Evolutionary conservation across 2,329 filamentous ascomycete genomes (phyloP).

Genomic region (Stromatinia cepivora): DNA sequence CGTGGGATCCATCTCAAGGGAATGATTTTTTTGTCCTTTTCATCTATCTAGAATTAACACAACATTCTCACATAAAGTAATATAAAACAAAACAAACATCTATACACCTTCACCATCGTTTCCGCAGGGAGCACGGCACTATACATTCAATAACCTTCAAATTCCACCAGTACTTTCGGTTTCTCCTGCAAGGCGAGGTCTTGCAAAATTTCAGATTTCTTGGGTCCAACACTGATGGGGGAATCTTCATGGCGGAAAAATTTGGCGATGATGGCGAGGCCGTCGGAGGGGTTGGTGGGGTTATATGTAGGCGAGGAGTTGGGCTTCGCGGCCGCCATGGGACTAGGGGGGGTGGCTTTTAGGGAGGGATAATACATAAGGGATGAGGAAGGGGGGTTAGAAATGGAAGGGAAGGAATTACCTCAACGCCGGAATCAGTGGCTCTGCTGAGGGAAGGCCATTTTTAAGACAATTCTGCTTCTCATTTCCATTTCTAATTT

Average conservation of each 20-base stretch:
- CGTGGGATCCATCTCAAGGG: slow-evolving; percentile 69
- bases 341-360: slow-evolving; percentile 42
- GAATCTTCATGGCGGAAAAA: slow-evolving; percentile 64
- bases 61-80: not conserved
- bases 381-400: too few species aligned
- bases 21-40: slow-evolving; percentile 55
- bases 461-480: not conserved
- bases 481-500: not conserved
- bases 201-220: slow-evolving; percentile 69
- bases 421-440: not conserved
- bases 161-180: slow-evolving; percentile 69
- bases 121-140: slow-evolving; percentile 73
- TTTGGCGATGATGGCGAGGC: slow-evolving; percentile 69
- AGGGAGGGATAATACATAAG: not conserved
- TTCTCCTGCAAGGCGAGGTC: slow-evolving; percentile 66
- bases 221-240: slow-evolving; percentile 74
- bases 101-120: slow-evolving; percentile 50
- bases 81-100: not conserved
- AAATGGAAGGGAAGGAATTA: not conserved
- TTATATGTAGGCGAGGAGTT: slow-evolving; percentile 68
- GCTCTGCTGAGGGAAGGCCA: slow-evolving; percentile 1
- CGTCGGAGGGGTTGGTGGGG: slow-evolving; percentile 59
- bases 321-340: slow-evolving; percentile 71
- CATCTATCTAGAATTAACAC: slow-evolving; percentile 43
- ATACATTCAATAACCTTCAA: slow-evolving; percentile 81